These are phyloP conservation scores for Neofusicoccum sp. DNA, from an alignment of 2,329 filamentous ascomycete genomes.

Conservation along the genomic window DNA sequence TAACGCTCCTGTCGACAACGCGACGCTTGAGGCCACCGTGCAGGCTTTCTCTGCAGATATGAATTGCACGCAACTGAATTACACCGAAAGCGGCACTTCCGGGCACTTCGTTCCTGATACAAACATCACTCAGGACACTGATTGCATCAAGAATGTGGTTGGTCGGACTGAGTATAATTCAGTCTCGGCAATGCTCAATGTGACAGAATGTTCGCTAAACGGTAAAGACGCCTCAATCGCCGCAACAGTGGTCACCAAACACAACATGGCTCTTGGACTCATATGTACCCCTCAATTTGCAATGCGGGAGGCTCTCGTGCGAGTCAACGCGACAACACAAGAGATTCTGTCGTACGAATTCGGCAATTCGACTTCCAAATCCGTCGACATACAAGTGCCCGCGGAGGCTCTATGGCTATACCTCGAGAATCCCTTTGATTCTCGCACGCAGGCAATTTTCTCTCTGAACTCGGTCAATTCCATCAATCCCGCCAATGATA, in stretches of 20 bases:
- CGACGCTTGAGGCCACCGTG: not conserved
- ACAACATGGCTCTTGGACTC: too few species aligned
- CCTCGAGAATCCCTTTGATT: not conserved
- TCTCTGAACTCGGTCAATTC: not conserved
- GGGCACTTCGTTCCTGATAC: not conserved
- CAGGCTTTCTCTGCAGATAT: not conserved
- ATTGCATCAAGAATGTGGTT: too few species aligned
- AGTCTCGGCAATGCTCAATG: too few species aligned
- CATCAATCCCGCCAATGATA: not conserved
- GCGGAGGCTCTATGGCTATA: not conserved
- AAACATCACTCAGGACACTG: not conserved
- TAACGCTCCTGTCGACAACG: not conserved
- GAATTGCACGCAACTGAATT: not conserved
- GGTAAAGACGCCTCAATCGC: too few species aligned
- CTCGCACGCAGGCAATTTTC: not conserved
- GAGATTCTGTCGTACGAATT: not conserved
- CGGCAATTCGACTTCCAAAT: not conserved
- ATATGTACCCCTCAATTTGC: too few species aligned
- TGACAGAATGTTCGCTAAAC: too few species aligned
- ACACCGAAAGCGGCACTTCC: not conserved
- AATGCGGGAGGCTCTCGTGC: too few species aligned
- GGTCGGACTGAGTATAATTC: too few species aligned
- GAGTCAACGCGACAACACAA: not conserved
- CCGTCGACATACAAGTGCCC: not conserved
- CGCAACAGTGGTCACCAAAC: too few species aligned